phyloP scores from a whole-genome alignment of 805 yeast species.

The Metschnikowia cerradonensis region DNA sequence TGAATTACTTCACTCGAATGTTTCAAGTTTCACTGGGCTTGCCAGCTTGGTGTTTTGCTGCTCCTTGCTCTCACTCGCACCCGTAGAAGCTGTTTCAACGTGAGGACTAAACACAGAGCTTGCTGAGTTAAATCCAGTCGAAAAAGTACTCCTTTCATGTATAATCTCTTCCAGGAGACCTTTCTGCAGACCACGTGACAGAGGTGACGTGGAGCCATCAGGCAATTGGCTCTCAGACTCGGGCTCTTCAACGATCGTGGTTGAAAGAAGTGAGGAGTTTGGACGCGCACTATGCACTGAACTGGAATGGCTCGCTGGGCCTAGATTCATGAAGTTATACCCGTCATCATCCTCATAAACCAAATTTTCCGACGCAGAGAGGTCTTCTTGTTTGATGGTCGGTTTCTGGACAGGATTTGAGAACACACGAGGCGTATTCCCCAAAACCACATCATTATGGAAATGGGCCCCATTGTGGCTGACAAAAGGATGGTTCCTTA shows the following conservation, averaged over 20 bases:
- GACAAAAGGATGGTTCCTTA: background rate
- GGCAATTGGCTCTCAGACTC: conserved; percentile 9
- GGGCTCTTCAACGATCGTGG: conserved; percentile 15
- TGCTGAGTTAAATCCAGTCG: conserved; percentile 1
- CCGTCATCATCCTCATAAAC: conserved; percentile 20
- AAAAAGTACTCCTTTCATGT: background rate
- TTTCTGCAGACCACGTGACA: background rate
- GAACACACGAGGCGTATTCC: background rate
- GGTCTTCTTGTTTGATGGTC: background rate
- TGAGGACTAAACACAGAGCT: conserved; percentile 1
- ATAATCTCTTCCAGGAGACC: background rate
- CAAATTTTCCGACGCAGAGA: conserved; percentile 6
- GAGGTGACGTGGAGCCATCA: background rate
- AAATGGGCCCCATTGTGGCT: background rate
- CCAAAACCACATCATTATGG: background rate
- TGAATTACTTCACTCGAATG: background rate
- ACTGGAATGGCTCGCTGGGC: background rate
- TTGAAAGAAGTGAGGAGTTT: conserved; percentile 7
- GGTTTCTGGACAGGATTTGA: background rate
- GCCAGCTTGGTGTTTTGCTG: background rate
- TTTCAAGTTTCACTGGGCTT: background rate
- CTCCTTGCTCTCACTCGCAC: background rate
- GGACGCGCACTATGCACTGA: background rate
- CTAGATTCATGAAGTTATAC: conserved; percentile 11
- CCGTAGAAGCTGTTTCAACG: background rate